phyloP scores from a whole-genome alignment of 192 early-diverging fungal genomes.

The Rhizophlyctis rosea region DNA sequence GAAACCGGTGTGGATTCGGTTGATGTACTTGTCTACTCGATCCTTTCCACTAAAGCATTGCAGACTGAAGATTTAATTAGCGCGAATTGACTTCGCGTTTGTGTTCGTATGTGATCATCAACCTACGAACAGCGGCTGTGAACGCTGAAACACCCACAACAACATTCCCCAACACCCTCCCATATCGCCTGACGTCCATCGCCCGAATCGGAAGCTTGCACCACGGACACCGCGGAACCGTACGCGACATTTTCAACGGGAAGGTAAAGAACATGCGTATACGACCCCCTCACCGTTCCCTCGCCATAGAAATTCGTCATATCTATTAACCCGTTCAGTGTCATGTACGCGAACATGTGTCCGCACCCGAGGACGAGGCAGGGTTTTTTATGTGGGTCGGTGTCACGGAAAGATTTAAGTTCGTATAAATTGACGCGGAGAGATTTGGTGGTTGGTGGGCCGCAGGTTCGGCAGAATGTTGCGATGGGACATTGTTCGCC shows the following conservation, averaged over 20 bases:
- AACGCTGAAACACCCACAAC: conserved; percentile 6
- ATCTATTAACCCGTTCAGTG: conserved; percentile 48
- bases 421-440: conserved; percentile 19
- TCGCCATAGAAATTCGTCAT: conserved; percentile 42
- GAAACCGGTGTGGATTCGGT: too few relatives aligned
- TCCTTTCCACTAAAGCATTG: too few relatives aligned
- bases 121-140: too few relatives aligned
- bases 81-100: too few relatives aligned
- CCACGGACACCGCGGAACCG: conserved; percentile 30
- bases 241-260: too few relatives aligned
- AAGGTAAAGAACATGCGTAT: too few relatives aligned
- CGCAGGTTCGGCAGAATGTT: conserved; percentile 3
- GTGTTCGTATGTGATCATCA: too few relatives aligned
- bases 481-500: conserved; percentile 29
- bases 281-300: too few relatives aligned
- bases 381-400: conserved; percentile 44
- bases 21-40: too few relatives aligned
- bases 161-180: conserved; percentile 18
- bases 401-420: conserved; percentile 27
- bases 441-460: background rate
- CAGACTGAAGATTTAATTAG: too few relatives aligned
- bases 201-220: conserved; percentile 46
- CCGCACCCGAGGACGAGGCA: conserved; percentile 48
- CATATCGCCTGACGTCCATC: conserved; percentile 24
- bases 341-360: conserved; percentile 50